phyloP scores from a whole-genome alignment of 139 green algal genomes.

The Chlamydomonas schloesseri region DNA sequence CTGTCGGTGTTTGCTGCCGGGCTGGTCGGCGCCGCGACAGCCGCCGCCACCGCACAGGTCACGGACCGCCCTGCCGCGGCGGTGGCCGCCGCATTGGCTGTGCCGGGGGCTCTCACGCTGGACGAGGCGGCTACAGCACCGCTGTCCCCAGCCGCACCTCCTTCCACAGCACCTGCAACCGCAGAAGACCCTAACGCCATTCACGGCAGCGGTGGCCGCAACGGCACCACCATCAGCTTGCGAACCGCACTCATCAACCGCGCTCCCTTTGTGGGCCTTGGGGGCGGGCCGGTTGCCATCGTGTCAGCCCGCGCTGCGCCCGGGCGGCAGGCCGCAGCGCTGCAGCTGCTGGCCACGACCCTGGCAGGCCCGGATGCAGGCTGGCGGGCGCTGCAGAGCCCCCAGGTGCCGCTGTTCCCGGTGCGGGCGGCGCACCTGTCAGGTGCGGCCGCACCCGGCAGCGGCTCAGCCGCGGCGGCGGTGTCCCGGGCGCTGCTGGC shows the following conservation, averaged over 20 bases:
- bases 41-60: too few species aligned
- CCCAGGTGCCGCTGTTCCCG: background rate
- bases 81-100: too few species aligned
- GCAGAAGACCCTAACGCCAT: too few species aligned
- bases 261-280: background rate
- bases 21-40: too few species aligned
- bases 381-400: background rate
- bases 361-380: background rate
- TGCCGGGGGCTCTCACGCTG: background rate
- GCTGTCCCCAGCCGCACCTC: too few species aligned
- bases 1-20: too few species aligned
- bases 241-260: slow-evolving; percentile 11
- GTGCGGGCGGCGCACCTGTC: background rate
- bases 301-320: slow-evolving; percentile 10
- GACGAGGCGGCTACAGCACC: background rate
- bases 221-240: too few species aligned
- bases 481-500: background rate
- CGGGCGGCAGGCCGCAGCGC: slow-evolving; percentile 3
- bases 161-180: too few species aligned
- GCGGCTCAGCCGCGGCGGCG: too few species aligned
- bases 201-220: too few species aligned
- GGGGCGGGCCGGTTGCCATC: background rate
- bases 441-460: background rate
- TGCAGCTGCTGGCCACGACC: background rate
- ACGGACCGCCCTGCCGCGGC: too few species aligned